Evolutionary conservation across 202 grass and related monocot species (phyloP), one percentile per base, ranked within the genome.

Genomic region (Carex arenaria): DNA sequence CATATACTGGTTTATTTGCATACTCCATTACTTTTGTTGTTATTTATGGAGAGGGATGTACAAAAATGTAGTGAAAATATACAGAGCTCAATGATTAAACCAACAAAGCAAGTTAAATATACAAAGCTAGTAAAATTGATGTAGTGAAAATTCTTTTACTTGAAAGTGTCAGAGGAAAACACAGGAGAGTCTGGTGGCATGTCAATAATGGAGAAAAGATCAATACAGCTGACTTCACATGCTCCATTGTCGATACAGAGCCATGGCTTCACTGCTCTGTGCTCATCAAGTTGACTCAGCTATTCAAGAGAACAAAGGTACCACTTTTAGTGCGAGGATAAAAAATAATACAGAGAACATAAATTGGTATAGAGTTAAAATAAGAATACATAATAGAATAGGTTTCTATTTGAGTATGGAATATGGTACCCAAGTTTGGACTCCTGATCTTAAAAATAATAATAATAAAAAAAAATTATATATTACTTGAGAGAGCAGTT

Each of bases 211-310:
- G 80, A 78, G 36, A 93, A 55, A 67, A 98, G 57, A 89, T 93
- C 90, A 77, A 92, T 43, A 85, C 52, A 61, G 91, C 86, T 88
- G 56, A 88, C 61, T 32, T 81, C 85, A 61, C 87, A 85, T 64
- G 81, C 72, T 85, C 84, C 57, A 71, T 91, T 87, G 26, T 26
- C n/a, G 7, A 95, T 90, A 82, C 56, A 73, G 51, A 98, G 92
- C 89, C 92, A 92, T 57, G 89, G 91, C 83, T 92, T 43, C 40
- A 43, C 40, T 43, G 40, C 1, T 43, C 40, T 43, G 40, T 88
- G 88, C 83, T 95, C 95, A 91, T 87, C 83, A 83, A 92, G 89
- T 88, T 93, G 86, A 80, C 63, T 95, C 84, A 36, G 81, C 92
- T 83, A 87, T 82, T 88, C 80, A 64, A 63, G 90, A 19, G 23